A percentile compares a stretch with the other conserved stretches of the same genome.
phyloP scores from a whole-genome alignment of 768 basidiomycete species.

The Rhodotorula paludigena region DNA sequence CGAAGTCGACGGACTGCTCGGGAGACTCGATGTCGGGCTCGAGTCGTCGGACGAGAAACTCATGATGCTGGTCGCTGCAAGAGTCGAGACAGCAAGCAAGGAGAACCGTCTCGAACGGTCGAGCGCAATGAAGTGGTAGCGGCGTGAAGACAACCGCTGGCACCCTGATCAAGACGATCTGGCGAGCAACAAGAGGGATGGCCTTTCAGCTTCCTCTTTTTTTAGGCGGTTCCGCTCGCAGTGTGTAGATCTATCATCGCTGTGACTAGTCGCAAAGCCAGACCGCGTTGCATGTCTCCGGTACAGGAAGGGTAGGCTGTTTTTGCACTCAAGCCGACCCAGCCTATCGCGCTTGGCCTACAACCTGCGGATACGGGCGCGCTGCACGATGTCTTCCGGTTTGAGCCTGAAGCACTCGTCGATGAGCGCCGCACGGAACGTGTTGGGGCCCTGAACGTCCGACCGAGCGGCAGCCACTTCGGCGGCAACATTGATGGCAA shows the following conservation, averaged over 20 bases:
- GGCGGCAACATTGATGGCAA: slow-evolving; percentile 61
- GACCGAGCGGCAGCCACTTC: slow-evolving; percentile 56
- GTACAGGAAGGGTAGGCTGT: too few relatives aligned
- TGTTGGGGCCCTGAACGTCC: slow-evolving; percentile 60
- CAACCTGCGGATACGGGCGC: slow-evolving; percentile 43
- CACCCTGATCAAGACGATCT: too few relatives aligned
- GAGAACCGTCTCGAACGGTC: too few relatives aligned
- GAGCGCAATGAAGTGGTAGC: too few relatives aligned
- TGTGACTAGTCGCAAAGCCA: too few relatives aligned
- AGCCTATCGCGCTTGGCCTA: neutral
- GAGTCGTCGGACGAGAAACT: slow-evolving; percentile 16
- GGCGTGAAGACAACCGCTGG: too few relatives aligned
- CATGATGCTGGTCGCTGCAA: neutral
- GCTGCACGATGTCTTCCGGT: slow-evolving; percentile 42
- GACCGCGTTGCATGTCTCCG: too few relatives aligned
- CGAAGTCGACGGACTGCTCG: neutral
- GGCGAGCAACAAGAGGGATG: too few relatives aligned
- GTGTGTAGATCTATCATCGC: too few relatives aligned
- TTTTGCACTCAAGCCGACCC: too few relatives aligned
- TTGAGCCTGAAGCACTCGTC: slow-evolving; percentile 55
- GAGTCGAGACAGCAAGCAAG: neutral
- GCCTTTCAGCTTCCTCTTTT: too few relatives aligned
- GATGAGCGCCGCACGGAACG: slow-evolving; percentile 62
- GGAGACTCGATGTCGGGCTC: slow-evolving; percentile 4
- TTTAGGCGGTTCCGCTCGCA: too few relatives aligned